These are phyloP conservation scores for Candolleomyces efflorescens DNA, from an alignment of 768 basidiomycete species.

Conservation along the genomic window DNA sequence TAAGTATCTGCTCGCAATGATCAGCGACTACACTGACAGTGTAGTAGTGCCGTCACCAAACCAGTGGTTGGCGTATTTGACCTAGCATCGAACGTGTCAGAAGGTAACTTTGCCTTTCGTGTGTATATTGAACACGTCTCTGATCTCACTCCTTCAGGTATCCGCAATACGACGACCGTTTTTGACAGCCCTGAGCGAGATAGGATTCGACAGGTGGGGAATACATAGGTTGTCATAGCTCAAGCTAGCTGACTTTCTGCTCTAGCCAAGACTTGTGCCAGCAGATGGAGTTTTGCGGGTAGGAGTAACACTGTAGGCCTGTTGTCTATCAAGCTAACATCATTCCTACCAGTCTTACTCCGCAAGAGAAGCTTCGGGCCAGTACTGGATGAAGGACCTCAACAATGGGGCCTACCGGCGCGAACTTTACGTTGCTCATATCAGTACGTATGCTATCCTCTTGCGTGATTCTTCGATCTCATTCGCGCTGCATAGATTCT, in stretches of 20 bases:
- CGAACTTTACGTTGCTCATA: slow-evolving; percentile 89
- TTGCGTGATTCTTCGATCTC: neutral
- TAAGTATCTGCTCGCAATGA: slow-evolving; percentile 27
- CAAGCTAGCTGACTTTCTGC: slow-evolving; percentile 3
- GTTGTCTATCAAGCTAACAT: neutral
- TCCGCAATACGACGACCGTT: slow-evolving; percentile 97
- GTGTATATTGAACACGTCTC: too few species aligned
- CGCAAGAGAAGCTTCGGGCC: slow-evolving; percentile 85
- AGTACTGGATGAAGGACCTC: slow-evolving; percentile 95
- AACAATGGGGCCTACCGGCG: slow-evolving; percentile 83
- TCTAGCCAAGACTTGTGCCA: slow-evolving; percentile 79
- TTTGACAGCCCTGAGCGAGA: slow-evolving; percentile 92
- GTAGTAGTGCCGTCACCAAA: slow-evolving; percentile 81
- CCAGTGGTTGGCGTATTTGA: slow-evolving; percentile 97
- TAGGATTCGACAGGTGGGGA: slow-evolving; percentile 69
- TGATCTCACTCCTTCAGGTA: slow-evolving; percentile 45
- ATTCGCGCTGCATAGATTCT: slow-evolving; percentile 43
- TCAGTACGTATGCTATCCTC: slow-evolving; percentile 51
- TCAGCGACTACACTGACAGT: neutral
- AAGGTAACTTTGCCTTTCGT: slow-evolving; percentile 47
- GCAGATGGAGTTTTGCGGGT: slow-evolving; percentile 86
- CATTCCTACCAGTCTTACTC: slow-evolving; percentile 67
- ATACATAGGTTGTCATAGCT: neutral
- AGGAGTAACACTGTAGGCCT: slow-evolving; percentile 22
- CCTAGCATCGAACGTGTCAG: slow-evolving; percentile 89